phyloP scores from a whole-genome alignment of 106 monocot species.

The Acorus gramineus region DNA sequence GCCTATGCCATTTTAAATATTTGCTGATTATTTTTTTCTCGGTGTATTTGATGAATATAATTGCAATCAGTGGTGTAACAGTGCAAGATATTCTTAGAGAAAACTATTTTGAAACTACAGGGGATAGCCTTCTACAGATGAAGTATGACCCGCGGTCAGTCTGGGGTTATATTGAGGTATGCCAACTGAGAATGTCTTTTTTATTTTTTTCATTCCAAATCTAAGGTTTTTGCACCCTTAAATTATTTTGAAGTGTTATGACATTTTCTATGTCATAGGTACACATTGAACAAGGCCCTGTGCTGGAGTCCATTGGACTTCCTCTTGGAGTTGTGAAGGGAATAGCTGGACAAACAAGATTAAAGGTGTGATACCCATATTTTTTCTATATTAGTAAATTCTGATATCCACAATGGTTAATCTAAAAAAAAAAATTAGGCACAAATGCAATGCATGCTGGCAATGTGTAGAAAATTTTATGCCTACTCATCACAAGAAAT shows the following conservation, averaged over 20 bases:
- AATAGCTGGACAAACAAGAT: constrained; percentile 92
- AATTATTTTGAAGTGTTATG: no score
- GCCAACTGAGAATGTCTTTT: no score
- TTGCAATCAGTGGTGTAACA: constrained; percentile 55
- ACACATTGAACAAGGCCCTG: constrained; percentile 97
- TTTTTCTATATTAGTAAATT: background rate
- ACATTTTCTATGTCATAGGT: constrained; percentile 26
- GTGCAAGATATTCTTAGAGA: constrained; percentile 62
- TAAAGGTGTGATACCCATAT: constrained; percentile 39
- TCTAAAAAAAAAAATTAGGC: no score
- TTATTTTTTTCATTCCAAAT: no score
- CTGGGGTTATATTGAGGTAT: constrained; percentile 88
- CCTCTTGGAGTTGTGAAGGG: constrained; percentile 90
- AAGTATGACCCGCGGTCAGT: constrained; percentile 63
- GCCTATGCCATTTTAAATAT: background rate
- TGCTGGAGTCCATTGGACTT: constrained; percentile 66
- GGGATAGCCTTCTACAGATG: constrained; percentile 43
- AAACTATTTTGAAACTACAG: constrained; percentile 48
- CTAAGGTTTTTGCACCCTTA: no score
- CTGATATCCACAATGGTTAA: no score
- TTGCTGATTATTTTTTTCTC: background rate
- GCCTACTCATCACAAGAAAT: no score
- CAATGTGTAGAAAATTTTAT: no score
- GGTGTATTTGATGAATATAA: constrained; percentile 2
- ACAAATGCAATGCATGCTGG: no score